A percentile compares a stretch with the other conserved stretches of the same genome.
Evolutionary conservation across 495 filamentous ascomycete genomes (phyloP).

Genomic region (Annulohypoxylon maeteangense): DNA sequence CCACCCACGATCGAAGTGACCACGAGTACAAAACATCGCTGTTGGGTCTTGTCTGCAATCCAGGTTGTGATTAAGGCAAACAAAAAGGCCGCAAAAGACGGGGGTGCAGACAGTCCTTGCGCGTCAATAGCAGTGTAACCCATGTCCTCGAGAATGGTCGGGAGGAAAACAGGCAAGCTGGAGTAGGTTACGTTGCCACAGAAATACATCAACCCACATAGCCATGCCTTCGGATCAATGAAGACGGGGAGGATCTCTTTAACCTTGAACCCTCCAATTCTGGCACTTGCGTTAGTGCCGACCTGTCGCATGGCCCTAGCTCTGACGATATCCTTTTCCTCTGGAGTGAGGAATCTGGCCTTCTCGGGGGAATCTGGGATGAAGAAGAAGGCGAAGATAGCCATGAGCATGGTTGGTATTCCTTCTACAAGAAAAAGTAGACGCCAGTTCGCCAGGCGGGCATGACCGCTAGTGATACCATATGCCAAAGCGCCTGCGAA

Average conservation of each 20-base stretch:
- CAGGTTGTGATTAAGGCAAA: conserved; percentile 71
- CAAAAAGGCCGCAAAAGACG: conserved; percentile 77
- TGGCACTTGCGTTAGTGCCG: conserved; percentile 58
- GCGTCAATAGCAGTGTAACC: conserved; percentile 75
- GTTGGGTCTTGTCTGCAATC: conserved; percentile 76
- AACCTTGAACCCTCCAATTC: conserved; percentile 62
- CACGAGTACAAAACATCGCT: conserved; percentile 72
- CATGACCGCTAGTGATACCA: conserved; percentile 76
- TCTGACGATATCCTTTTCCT: conserved; percentile 74
- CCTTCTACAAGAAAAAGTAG: conserved; percentile 84
- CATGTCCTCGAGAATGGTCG: conserved; percentile 81
- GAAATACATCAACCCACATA: conserved; percentile 55
- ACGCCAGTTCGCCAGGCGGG: conserved; percentile 75
- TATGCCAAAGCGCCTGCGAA: conserved; percentile 84
- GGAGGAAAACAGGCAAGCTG: conserved; percentile 81
- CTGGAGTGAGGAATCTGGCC: conserved; percentile 72
- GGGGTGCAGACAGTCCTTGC: conserved; percentile 81
- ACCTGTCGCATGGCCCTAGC: conserved; percentile 68
- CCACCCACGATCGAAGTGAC: conserved; percentile 68
- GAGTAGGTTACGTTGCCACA: conserved; percentile 70
- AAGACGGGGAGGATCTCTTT: conserved; percentile 67
- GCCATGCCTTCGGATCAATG: conserved; percentile 65
- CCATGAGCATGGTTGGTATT: conserved; percentile 70
- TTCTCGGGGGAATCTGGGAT: conserved; percentile 74
- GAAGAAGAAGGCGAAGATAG: conserved; percentile 71